Conservation (phyloP, 345 rosid genomes). For the Aegle marmelos region DNA sequence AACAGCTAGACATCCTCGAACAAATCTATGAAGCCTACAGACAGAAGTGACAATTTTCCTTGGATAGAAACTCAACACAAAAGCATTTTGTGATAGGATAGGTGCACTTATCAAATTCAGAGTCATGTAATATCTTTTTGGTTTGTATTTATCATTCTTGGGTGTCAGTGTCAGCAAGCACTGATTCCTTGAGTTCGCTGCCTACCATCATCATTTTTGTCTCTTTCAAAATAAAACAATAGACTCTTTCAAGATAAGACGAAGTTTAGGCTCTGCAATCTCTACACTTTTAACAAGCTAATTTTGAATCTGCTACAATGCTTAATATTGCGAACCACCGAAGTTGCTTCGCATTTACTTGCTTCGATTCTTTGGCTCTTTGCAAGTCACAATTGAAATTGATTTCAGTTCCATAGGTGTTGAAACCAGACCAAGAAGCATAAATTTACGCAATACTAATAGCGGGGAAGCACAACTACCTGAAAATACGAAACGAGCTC, state of each 20-base stretch:
- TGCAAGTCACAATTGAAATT: not conserved
- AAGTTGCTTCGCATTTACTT: not conserved
- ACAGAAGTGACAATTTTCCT: not conserved
- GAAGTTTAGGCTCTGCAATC: no score
- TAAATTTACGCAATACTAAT: no score
- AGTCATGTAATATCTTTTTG: not conserved
- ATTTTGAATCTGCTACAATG: not conserved
- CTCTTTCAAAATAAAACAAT: no score
- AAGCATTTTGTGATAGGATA: not conserved
- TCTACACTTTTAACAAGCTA: no score
- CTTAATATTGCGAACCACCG: not conserved
- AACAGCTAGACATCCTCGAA: no score
- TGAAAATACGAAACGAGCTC: constrained; percentile 37
- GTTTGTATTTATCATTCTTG: no score
- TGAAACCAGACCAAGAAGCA: no score
- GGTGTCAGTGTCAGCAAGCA: no score
- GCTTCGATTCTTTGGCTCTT: not conserved
- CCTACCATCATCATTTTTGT: no score
- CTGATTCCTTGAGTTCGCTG: no score
- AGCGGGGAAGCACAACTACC: constrained; percentile 20
- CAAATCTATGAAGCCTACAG: not conserved
- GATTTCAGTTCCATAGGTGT: no score
- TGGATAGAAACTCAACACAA: not conserved
- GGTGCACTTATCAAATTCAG: not conserved
- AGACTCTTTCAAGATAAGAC: no score